These are phyloP conservation scores for Penicillium salamii DNA, from an alignment of 495 filamentous ascomycete species.

Conservation along the genomic window DNA sequence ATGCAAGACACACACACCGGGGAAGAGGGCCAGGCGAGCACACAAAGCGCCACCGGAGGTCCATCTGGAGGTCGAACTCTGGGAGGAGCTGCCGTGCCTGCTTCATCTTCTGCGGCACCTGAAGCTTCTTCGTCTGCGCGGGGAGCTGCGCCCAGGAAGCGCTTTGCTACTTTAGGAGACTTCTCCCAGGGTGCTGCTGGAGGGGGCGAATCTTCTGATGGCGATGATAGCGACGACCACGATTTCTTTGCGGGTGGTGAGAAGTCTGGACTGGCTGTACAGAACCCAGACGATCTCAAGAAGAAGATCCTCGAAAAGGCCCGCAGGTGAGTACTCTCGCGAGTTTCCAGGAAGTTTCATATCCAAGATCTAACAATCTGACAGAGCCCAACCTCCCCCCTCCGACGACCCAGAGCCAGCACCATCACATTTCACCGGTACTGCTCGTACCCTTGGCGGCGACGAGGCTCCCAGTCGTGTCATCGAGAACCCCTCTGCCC, in stretches of 20 bases:
- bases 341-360: neutral
- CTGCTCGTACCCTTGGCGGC: constrained; percentile 84
- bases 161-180: constrained; percentile 57
- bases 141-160: constrained; percentile 42
- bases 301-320: constrained; percentile 83
- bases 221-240: constrained; percentile 61
- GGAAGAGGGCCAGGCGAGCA: constrained; percentile 31
- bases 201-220: constrained; percentile 52
- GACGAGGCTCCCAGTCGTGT: constrained; percentile 76
- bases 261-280: constrained; percentile 93
- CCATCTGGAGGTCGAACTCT: constrained; percentile 30
- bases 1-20: constrained; percentile 34
- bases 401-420: constrained; percentile 54
- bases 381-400: constrained; percentile 57
- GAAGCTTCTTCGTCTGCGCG: constrained; percentile 29
- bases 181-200: constrained; percentile 46
- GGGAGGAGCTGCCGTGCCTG: constrained; percentile 24
- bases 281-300: constrained; percentile 76
- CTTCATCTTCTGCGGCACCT: constrained; percentile 32
- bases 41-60: constrained; percentile 17
- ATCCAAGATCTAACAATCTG: neutral
- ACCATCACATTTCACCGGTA: constrained; percentile 67
- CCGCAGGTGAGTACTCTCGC: constrained; percentile 53
- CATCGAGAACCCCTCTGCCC: constrained; percentile 61
- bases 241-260: constrained; percentile 94